Percentiles rank a stretch among this genome's conserved stretches.
These are phyloP conservation scores for Petunia axillaris DNA, from an alignment of 257 asterid species.

Conservation along the genomic window DNA sequence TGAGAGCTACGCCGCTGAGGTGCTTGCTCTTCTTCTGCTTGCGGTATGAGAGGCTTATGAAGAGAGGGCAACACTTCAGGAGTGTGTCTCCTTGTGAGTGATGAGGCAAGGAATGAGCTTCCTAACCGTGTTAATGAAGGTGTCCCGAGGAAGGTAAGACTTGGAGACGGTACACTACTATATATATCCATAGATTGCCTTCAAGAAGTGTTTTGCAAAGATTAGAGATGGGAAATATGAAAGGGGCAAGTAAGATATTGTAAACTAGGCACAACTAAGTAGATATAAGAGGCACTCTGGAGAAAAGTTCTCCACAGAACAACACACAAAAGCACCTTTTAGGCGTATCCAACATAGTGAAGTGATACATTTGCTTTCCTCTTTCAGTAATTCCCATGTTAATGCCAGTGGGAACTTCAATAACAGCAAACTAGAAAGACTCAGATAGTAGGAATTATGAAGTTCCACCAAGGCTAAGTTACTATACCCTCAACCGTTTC, in stretches of 20 bases:
- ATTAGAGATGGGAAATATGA: constrained; percentile 3
- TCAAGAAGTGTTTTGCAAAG: constrained; percentile 33
- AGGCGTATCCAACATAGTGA: not conserved
- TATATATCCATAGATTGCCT: constrained; percentile 94
- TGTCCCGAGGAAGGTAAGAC: constrained; percentile 74
- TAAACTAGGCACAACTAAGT: not conserved
- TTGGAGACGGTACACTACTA: constrained; percentile 89
- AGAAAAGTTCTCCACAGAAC: not conserved
- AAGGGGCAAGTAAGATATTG: not conserved
- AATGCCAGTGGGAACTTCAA: not conserved
- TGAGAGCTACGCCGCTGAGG: constrained; percentile 65
- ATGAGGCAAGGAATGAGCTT: constrained; percentile 77
- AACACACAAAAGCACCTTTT: not conserved
- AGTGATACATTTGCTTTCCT: not conserved
- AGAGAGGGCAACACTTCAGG: constrained; percentile 76
- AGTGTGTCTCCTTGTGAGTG: constrained; percentile 72
- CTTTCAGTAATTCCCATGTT: not conserved
- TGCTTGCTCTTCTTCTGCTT: constrained; percentile 47
- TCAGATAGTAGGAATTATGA: not conserved
- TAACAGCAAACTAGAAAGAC: no score
- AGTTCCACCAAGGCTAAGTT: not conserved
- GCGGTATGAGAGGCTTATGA: constrained; percentile 67
- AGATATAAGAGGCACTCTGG: not conserved
- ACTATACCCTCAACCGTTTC: not conserved
- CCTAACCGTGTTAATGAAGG: constrained; percentile 63